phyloP scores from a whole-genome alignment of 2,329 filamentous ascomycete species.

The Blumeria graminis region DNA sequence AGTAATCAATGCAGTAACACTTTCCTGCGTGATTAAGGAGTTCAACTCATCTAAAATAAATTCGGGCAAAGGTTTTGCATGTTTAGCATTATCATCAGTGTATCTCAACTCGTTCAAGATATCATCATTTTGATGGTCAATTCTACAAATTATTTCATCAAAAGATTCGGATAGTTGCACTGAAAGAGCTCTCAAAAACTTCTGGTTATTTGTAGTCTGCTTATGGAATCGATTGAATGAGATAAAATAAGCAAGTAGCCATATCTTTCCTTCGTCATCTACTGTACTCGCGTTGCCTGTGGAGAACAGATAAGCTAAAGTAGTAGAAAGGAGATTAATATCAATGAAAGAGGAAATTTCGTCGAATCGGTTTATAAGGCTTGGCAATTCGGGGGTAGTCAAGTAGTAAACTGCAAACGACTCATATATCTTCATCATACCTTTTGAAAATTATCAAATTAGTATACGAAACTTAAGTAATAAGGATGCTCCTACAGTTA shows the following conservation, averaged over 20 bases:
- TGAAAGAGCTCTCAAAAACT: constrained; percentile 27
- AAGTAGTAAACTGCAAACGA: constrained; percentile 14
- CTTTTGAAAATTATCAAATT: constrained; percentile 5
- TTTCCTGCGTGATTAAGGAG: constrained; percentile 50
- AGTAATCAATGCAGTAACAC: constrained; percentile 29
- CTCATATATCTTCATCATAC: constrained; percentile 8
- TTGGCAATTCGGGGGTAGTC: constrained; percentile 11
- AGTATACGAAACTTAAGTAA: constrained; percentile 1
- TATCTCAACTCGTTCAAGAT: constrained; percentile 8
- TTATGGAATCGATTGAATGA: constrained; percentile 23
- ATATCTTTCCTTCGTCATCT: constrained; percentile 23
- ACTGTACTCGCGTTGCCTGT: constrained; percentile 6
- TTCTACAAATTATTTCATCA: constrained; percentile 24
- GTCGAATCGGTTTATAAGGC: constrained; percentile 8
- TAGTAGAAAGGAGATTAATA: constrained; percentile 10
- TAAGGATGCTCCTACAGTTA: constrained; percentile 4
- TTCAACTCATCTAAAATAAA: constrained; percentile 43
- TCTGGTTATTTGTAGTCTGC: constrained; percentile 16
- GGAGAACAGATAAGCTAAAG: constrained; percentile 9
- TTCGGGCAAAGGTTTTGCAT: constrained; percentile 17
- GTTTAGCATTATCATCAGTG: constrained; percentile 8
- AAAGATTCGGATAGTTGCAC: constrained; percentile 28
- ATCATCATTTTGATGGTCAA: constrained; percentile 23
- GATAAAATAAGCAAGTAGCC: constrained; percentile 44
- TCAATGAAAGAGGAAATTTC: constrained; percentile 9